Conservation (phyloP, 768 basidiomycete species). For the Amanita pseudoporphyria region DNA sequence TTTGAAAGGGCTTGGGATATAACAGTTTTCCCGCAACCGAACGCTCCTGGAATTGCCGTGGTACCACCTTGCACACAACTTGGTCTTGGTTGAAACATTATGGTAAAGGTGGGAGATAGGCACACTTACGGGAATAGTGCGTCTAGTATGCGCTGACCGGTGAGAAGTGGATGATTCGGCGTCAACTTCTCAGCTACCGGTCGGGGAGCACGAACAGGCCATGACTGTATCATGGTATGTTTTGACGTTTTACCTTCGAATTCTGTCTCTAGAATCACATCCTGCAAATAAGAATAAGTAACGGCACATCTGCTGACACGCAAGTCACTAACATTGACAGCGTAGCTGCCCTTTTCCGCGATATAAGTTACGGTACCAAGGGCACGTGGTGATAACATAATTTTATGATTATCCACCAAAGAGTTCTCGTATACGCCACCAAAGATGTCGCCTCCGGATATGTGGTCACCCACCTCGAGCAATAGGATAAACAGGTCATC, state of each 20-base stretch:
- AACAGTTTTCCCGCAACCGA: conserved; percentile 98
- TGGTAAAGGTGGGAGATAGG: not conserved
- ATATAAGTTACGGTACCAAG: conserved; percentile 92
- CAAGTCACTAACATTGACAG: conserved; percentile 60
- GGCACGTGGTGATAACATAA: conserved; percentile 90
- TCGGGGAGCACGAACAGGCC: conserved; percentile 97
- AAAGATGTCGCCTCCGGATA: conserved; percentile 95
- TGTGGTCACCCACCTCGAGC: conserved; percentile 97
- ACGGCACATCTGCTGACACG: not conserved
- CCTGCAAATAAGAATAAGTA: conserved; percentile 35
- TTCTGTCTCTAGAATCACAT: conserved; percentile 93
- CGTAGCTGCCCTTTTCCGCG: conserved; percentile 90
- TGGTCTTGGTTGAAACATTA: not conserved
- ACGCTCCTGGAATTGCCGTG: conserved; percentile 96
- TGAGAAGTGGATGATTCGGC: conserved; percentile 84
- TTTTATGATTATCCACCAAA: conserved; percentile 91
- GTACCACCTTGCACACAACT: conserved; percentile 97
- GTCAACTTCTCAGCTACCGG: conserved; percentile 94
- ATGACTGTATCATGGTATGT: conserved; percentile 95
- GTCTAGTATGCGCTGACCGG: conserved; percentile 95
- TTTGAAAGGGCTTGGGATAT: conserved; percentile 98
- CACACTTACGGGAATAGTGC: conserved; percentile 84
- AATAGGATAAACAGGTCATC: conserved; percentile 5
- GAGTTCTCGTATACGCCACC: conserved; percentile 97
- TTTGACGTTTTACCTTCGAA: conserved; percentile 92